Conservation (phyloP, 108 stramenopile genomes). For the Stephanodiscus triporus region DNA sequence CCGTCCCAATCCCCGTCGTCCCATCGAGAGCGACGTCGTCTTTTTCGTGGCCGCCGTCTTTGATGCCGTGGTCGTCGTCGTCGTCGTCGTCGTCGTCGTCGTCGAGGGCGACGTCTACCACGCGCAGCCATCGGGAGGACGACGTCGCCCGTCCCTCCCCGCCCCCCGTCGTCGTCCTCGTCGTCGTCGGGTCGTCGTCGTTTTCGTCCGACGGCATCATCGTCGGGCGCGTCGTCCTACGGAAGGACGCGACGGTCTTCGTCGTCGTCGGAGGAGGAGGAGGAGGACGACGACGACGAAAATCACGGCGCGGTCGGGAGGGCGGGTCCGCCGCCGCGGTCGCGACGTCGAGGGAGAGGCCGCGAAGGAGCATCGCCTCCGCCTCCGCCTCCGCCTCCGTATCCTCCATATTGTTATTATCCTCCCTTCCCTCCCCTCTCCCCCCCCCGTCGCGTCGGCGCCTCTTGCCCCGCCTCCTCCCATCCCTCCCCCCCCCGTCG, state of each 20-base stretch:
- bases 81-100: constrained; percentile 18
- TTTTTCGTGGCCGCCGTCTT: too few species aligned
- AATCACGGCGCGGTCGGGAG: too few species aligned
- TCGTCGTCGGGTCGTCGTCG: not conserved
- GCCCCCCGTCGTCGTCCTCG: not conserved
- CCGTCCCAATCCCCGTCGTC: too few species aligned
- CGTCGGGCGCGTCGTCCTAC: not conserved
- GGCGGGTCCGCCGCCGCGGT: not conserved
- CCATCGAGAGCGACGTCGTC: not conserved
- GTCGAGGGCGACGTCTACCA: constrained; percentile 40
- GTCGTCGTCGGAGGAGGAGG: not conserved
- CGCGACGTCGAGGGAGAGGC: not conserved
- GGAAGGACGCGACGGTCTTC: too few species aligned
- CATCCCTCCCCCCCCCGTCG: not conserved
- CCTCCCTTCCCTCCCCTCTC: not conserved
- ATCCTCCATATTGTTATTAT: not conserved
- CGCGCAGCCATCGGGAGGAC: constrained; percentile 31
- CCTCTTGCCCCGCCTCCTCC: constrained; percentile 3
- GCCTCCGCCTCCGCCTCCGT: not conserved
- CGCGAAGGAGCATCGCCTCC: too few species aligned
- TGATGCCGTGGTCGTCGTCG: not conserved
- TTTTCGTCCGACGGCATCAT: not conserved
- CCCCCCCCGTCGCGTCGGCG: not conserved
- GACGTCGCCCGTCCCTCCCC: not conserved
- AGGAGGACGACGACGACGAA: too few species aligned